phyloP scores from a whole-genome alignment of 1,139 yeast genomes.

The Yamadazyma pseudoaaseri region DNA sequence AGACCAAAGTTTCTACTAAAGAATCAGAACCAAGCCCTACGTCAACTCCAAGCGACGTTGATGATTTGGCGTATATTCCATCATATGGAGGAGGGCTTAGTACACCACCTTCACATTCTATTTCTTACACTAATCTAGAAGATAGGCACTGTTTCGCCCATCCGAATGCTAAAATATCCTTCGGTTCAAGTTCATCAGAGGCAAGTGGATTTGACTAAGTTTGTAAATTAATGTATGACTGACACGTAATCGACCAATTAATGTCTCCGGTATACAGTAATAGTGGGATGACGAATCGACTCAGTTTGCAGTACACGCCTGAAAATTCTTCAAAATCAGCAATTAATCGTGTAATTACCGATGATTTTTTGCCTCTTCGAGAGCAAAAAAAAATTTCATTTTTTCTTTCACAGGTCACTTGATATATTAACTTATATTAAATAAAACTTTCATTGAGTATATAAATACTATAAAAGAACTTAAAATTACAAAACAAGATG shows the following conservation, averaged over 20 bases:
- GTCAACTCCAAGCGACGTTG: slow-evolving; percentile 15
- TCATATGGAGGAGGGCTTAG: slow-evolving; percentile 25
- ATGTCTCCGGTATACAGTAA: not conserved
- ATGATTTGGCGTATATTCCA: slow-evolving; percentile 24
- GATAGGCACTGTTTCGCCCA: slow-evolving; percentile 41
- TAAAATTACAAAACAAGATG: slow-evolving; percentile 24
- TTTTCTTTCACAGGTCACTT: slow-evolving; percentile 6
- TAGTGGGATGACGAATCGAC: too few species aligned
- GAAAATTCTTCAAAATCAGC: too few species aligned
- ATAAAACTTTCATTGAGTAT: slow-evolving; percentile 1
- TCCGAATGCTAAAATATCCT: slow-evolving; percentile 36
- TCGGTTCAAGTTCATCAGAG: slow-evolving; percentile 11
- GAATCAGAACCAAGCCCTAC: not conserved
- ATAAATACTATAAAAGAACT: not conserved
- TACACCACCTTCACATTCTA: slow-evolving; percentile 28
- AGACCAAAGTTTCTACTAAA: not conserved
- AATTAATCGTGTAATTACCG: slow-evolving; percentile 3
- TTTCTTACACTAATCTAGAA: slow-evolving; percentile 23
- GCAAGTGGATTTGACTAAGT: too few species aligned
- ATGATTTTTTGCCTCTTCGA: slow-evolving; percentile 1
- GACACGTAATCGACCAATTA: too few species aligned
- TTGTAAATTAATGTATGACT: too few species aligned
- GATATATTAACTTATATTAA: slow-evolving; percentile 13
- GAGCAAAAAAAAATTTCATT: slow-evolving; percentile 5
- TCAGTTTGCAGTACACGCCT: too few species aligned